Evolutionary conservation across 140 eudicot genomes (phyloP).

Genomic region (Oenanthe javanica): DNA sequence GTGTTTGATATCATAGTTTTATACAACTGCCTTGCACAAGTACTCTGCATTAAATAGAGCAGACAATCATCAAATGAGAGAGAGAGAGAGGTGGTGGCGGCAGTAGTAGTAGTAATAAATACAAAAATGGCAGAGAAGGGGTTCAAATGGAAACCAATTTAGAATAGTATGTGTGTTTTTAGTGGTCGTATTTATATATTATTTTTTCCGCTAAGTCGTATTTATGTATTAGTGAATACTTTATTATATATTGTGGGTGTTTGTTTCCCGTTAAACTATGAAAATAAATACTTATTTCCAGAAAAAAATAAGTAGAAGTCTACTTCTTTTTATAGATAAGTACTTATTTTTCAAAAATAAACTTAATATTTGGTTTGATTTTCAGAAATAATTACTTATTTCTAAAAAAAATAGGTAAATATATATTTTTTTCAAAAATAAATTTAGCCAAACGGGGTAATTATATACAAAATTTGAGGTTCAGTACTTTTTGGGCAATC

Average conservation of each 20-base stretch:
- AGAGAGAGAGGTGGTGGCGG: not conserved
- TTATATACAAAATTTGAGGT: not conserved
- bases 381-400: too few species aligned
- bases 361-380: too few species aligned
- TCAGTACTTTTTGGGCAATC: not conserved
- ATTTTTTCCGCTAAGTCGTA: not conserved
- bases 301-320: too few species aligned
- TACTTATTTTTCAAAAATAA: too few species aligned
- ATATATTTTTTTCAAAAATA: too few species aligned
- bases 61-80: constrained; percentile 2
- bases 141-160: not conserved
- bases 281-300: too few species aligned
- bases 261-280: too few species aligned
- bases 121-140: constrained; percentile 1
- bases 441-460: too few species aligned
- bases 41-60: not conserved
- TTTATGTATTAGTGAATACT: not conserved
- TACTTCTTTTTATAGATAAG: too few species aligned
- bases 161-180: not conserved
- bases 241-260: too few species aligned
- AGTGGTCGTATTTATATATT: not conserved
- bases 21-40: not conserved
- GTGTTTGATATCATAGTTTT: not conserved
- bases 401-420: too few species aligned
- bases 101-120: not conserved